phyloP scores from a whole-genome alignment of 441 rosid genomes.

The Kokia cookei region DNA sequence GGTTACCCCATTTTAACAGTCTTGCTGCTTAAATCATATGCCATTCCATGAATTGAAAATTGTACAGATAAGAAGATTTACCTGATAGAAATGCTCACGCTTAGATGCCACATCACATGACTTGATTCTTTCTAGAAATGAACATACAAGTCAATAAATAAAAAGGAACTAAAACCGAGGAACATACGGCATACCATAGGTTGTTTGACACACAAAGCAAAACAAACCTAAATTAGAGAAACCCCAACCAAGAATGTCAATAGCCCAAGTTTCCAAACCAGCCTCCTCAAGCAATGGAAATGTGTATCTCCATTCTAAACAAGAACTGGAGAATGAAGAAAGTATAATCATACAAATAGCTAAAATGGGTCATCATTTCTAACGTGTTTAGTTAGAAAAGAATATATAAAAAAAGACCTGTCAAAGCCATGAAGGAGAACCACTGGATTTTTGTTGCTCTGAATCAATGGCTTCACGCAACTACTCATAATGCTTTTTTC shows the following conservation, averaged over 20 bases:
- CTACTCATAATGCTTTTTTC: slow-evolving; percentile 52
- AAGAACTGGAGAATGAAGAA: slow-evolving; percentile 53
- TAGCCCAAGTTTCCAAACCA: slow-evolving; percentile 85
- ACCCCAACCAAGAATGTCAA: slow-evolving; percentile 96
- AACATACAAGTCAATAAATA: not conserved
- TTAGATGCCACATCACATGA: slow-evolving; percentile 65
- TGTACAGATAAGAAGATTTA: slow-evolving; percentile 7
- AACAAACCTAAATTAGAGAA: slow-evolving; percentile 81
- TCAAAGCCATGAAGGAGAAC: slow-evolving; percentile 74
- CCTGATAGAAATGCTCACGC: slow-evolving; percentile 82
- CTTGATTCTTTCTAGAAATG: slow-evolving; percentile 42
- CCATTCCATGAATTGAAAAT: not conserved
- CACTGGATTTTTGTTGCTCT: slow-evolving; percentile 35
- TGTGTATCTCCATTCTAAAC: slow-evolving; percentile 93
- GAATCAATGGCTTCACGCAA: slow-evolving; percentile 43
- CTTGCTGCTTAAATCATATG: not conserved
- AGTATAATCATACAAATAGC: not conserved
- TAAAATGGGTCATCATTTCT: not conserved
- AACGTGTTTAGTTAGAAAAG: not conserved
- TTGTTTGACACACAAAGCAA: not conserved
- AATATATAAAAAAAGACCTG: slow-evolving; percentile 27
- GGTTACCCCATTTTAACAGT: not conserved
- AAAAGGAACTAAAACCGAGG: not conserved
- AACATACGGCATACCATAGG: not conserved
- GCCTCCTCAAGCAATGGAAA: slow-evolving; percentile 81